A percentile compares a stretch with the other conserved stretches of the same genome.
Evolutionary conservation across 2,329 filamentous ascomycete species (phyloP).

Genomic region (Trichoderma sp.): DNA sequence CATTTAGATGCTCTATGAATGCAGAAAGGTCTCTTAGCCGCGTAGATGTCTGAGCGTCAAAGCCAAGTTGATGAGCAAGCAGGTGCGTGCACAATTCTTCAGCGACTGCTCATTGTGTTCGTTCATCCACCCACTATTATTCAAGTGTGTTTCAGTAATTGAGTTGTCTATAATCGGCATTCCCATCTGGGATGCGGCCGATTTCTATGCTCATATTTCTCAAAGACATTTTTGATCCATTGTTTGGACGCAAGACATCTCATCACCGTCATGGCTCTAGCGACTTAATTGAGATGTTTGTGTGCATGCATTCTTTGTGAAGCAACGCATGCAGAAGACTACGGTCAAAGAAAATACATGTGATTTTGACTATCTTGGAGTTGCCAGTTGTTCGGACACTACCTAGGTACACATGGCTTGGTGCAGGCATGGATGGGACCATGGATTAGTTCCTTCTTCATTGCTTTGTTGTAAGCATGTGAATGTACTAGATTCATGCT

Average conservation of each 20-base stretch:
- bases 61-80: neutral
- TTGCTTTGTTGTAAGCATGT: neutral
- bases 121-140: neutral
- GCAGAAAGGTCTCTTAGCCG: neutral
- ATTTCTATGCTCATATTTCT: neutral
- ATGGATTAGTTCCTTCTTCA: neutral
- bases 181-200: neutral
- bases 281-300: neutral
- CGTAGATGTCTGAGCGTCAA: neutral
- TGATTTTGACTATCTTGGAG: neutral
- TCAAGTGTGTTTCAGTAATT: neutral
- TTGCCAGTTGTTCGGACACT: neutral
- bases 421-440: neutral
- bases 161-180: neutral
- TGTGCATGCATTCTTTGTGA: neutral
- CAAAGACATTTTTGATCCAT: neutral
- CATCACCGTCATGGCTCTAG: neutral
- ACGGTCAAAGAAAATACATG: neutral
- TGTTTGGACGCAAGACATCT: neutral
- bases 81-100: neutral
- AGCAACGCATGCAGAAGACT: neutral
- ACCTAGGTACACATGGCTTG: neutral
- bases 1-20: neutral
- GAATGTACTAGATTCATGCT: neutral
- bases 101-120: neutral